Evolutionary conservation across 805 yeast genomes (phyloP).

Genomic region (Barnettozyma californica): DNA sequence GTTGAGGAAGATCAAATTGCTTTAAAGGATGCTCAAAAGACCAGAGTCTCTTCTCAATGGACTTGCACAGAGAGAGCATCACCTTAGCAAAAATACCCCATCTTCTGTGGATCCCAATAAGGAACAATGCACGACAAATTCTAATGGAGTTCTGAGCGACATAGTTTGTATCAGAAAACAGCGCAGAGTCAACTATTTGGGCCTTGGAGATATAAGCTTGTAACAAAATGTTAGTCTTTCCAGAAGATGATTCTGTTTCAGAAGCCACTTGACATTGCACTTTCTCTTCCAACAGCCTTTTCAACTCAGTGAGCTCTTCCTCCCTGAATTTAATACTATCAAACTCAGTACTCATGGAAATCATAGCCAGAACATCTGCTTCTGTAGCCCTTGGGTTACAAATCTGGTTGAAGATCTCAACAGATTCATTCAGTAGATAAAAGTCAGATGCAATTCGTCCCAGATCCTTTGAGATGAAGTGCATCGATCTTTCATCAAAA

Average conservation of each 20-base stretch:
- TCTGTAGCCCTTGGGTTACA: slow-evolving; percentile 83
- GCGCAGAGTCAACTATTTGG: slow-evolving; percentile 67
- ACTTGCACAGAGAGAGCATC: slow-evolving; percentile 76
- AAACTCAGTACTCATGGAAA: slow-evolving; percentile 90
- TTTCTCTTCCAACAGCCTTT: slow-evolving; percentile 49
- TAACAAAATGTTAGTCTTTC: slow-evolving; percentile 79
- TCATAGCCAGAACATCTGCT: slow-evolving; percentile 83
- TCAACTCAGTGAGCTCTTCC: slow-evolving; percentile 78
- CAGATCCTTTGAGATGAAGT: slow-evolving; percentile 78
- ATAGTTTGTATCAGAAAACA: slow-evolving; percentile 81
- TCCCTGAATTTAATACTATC: slow-evolving; percentile 84
- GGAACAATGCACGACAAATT: slow-evolving; percentile 84
- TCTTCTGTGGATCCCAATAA: slow-evolving; percentile 79
- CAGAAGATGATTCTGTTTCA: slow-evolving; percentile 66
- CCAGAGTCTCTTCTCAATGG: slow-evolving; percentile 85
- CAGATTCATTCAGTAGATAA: slow-evolving; percentile 75
- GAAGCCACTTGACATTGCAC: slow-evolving; percentile 82
- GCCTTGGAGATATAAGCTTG: slow-evolving; percentile 86
- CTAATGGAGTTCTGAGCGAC: slow-evolving; percentile 95
- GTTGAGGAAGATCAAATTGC: slow-evolving; percentile 78
- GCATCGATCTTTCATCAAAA: slow-evolving; percentile 77
- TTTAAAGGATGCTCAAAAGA: slow-evolving; percentile 83
- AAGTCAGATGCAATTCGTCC: slow-evolving; percentile 96
- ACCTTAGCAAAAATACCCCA: slow-evolving; percentile 84
- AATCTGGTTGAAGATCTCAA: slow-evolving; percentile 85